Evolutionary conservation across 1,139 yeast genomes (phyloP), one percentile per base, ranked within the genome.

Genomic region (Candida neerlandica): DNA sequence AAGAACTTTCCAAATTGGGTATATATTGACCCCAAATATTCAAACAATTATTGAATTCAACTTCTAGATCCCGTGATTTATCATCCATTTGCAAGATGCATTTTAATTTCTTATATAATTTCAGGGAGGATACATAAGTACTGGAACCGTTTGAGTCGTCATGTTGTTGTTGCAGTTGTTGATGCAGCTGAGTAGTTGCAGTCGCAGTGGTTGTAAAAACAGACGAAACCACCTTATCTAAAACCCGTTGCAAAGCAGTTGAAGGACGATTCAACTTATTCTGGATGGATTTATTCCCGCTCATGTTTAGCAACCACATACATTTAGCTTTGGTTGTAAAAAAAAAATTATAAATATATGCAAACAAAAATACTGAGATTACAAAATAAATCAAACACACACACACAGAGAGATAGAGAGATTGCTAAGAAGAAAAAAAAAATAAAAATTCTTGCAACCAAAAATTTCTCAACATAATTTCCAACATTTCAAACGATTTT

Each of bases 11-110:
- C 4, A 65, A 66, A 47, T 67, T 68, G n/a, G 75, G 76, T 37
- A 80, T 57, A 2, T 66, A 56, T 19, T 64, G 60, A 16, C 72
- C 65, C 86, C 86, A 81, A 2, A 59, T 60, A 69, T 69, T 42
- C 66, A 68, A 27, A 58, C 63, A 54, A 68, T 58, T 33, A 63
- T 60, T 46, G 30, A 58, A 49, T 6, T 57, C 57, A n/a, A 23
- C 16, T 38, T 57, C 53, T 12, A 52, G n/a, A 16, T 50, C 46
- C 27, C 51, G 51, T 9, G 54, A 43, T 21, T 41, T 49, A 11
- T 43, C 49, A 21, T 56, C 52, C 19, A 50, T 23, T 41, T 55
- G 55, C 7, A 49, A 48, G n/a, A 60, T 47, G 41, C 54, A 56
- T 15, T 15, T 46, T 18, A 59, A 39, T 16, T 47, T 53, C 15